Evolutionary conservation across 805 yeast species (phyloP).

Genomic region (Saitoella complicata): DNA sequence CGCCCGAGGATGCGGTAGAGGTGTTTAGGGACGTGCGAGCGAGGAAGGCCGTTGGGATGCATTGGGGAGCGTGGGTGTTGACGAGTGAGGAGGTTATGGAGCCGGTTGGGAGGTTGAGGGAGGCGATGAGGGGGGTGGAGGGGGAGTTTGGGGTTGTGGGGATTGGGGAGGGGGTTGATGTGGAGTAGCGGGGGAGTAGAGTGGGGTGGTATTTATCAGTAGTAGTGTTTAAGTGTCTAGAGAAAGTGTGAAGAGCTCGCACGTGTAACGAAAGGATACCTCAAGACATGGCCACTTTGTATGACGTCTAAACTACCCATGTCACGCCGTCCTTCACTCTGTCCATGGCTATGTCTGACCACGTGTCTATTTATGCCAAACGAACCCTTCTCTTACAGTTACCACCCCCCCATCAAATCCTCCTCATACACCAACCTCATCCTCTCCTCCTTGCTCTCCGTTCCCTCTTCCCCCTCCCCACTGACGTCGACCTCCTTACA

Average conservation of each 20-base stretch:
- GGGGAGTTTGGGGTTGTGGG: not conserved
- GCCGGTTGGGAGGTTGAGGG: slow-evolving; percentile 6
- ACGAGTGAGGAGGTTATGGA: slow-evolving; percentile 10
- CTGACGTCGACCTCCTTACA: not conserved
- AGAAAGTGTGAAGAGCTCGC: too few species aligned
- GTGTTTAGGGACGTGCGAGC: slow-evolving; percentile 7
- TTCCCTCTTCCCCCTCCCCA: not conserved
- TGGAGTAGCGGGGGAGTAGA: too few species aligned
- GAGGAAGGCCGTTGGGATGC: slow-evolving; percentile 9
- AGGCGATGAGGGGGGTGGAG: slow-evolving; percentile 4
- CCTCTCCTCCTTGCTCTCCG: slow-evolving; percentile 6
- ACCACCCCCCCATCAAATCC: slow-evolving; percentile 2
- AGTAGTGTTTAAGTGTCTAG: too few species aligned
- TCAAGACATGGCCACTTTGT: too few species aligned
- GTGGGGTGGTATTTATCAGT: too few species aligned
- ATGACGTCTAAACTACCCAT: too few species aligned
- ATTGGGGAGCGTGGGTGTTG: slow-evolving; percentile 8
- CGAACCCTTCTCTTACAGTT: too few species aligned
- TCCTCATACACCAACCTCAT: slow-evolving; percentile 6
- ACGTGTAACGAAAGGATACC: too few species aligned
- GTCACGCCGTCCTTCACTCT: too few species aligned
- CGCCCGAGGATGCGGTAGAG: slow-evolving; percentile 8
- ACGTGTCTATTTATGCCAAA: too few species aligned
- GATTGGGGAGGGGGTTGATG: not conserved
- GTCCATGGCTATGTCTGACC: too few species aligned